Evolutionary conservation across 2,329 filamentous ascomycete genomes (phyloP), one percentile per base, ranked within the genome.

Genomic region (Diaporthe vaccinii): DNA sequence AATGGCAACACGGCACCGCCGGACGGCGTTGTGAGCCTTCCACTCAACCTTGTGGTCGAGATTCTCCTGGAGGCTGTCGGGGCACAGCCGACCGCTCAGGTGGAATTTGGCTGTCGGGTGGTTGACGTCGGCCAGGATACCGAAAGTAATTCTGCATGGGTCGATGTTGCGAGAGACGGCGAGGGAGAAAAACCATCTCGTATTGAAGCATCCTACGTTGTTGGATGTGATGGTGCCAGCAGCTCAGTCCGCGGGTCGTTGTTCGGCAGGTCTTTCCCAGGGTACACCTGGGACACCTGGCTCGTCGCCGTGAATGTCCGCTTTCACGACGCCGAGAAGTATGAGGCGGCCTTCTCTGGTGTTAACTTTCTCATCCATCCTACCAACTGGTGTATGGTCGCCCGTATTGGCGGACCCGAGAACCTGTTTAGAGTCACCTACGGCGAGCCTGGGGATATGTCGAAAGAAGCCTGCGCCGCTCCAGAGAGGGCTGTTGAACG

Each of bases 281-380:
- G 86, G 2, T 84, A 85, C 78, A 88, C 86, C 0, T 82, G 87
- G 79, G 81, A 86, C 73, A 81, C 84, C 58, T 85, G 87, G 75
- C 86, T 88, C 68, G 81, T 88, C 15, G 86, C 86, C 49, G 87
- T 86, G n/a, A 88, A 88, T 81, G 86, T 86, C 4, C 65, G 46
- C 20, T 91, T 92, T 79, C 91, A 92, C 75, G 89, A 91, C 78
- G 90, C 92, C 75, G 83, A 85, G 15, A 81, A 34, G 6, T 68
- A 53, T 14, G 28, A 39, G 4, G 22, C 34, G 15, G 25, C 25
- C 0, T 68, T 68, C 1, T 68, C 65, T 39, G 71, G 67, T 65
- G 53, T 62, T 14, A 73, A 73, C n/a, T 65, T 73, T 28, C 41
- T 73, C n/a, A 39, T 73, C 15, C 28, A 73, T 7, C 71, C 57